These are phyloP conservation scores for Monilinia aucupariae DNA, from an alignment of 2,329 filamentous ascomycete genomes.

Conservation along the genomic window DNA sequence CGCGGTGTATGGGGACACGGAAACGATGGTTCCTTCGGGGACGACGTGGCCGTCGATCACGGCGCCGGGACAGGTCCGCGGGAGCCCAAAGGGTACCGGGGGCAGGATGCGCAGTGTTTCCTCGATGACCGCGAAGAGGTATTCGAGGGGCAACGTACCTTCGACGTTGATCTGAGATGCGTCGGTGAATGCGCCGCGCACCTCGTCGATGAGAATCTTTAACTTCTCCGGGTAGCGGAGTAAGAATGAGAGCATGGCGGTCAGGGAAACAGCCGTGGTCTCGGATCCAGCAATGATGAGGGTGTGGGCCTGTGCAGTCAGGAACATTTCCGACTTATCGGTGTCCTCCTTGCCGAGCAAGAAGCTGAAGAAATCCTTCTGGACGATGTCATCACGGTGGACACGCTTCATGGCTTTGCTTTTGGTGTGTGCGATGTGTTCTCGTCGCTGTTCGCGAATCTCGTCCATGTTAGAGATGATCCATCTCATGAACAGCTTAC, in stretches of 20 bases:
- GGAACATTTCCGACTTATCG: not conserved
- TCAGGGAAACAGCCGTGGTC: constrained; percentile 16
- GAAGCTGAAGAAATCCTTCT: constrained; percentile 4
- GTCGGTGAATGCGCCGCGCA: constrained; percentile 9
- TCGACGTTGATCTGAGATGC: not conserved
- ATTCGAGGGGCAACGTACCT: constrained; percentile 6
- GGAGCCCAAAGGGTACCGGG: constrained; percentile 9
- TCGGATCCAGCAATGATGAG: constrained; percentile 20
- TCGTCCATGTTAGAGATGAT: constrained; percentile 11
- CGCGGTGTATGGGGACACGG: constrained; percentile 2
- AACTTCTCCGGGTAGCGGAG: constrained; percentile 14
- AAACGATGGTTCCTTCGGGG: constrained; percentile 4
- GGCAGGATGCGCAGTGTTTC: constrained; percentile 16
- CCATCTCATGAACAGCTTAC: constrained; percentile 2
- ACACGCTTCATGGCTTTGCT: constrained; percentile 3
- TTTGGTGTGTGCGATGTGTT: constrained; percentile 1
- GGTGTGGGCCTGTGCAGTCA: constrained; percentile 2
- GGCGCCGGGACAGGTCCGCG: constrained; percentile 1
- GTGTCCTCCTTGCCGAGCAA: constrained; percentile 4
- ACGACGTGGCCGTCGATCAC: not conserved
- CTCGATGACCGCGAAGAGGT: constrained; percentile 38
- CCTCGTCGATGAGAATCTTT: constrained; percentile 13
- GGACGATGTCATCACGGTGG: not conserved
- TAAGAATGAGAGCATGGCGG: constrained; percentile 11
- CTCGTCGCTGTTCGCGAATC: not conserved